A percentile compares a stretch with the other conserved stretches of the same genome.
Evolutionary conservation across 257 asterid genomes (phyloP).

Genomic region (Solanum phureja): DNA sequence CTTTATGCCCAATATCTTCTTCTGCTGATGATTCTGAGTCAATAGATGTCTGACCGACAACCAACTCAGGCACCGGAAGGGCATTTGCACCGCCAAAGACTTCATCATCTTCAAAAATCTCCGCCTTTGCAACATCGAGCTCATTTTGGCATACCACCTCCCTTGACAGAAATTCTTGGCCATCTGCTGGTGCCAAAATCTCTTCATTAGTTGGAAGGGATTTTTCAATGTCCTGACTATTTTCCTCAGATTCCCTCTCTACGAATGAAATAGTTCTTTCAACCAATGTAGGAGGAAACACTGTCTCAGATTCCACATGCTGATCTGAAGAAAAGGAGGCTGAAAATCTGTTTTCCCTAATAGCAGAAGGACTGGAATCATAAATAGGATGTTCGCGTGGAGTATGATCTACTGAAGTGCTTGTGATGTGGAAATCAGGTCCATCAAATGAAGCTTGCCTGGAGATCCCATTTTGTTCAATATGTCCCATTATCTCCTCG

Average conservation of each 20-base stretch:
- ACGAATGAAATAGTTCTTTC: slow-evolving; percentile 16
- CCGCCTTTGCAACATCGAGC: slow-evolving; percentile 2
- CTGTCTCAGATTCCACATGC: slow-evolving; percentile 35
- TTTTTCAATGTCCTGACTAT: slow-evolving; percentile 12
- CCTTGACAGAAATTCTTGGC: slow-evolving; percentile 5
- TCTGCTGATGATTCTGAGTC: slow-evolving; percentile 13
- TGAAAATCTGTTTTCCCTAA: slow-evolving; percentile 20
- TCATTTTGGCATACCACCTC: slow-evolving; percentile 16
- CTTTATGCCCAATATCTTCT: slow-evolving; percentile 10
- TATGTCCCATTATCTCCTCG: slow-evolving; percentile 16
- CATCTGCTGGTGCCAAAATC: slow-evolving; percentile 16
- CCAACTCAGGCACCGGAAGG: slow-evolving; percentile 5
- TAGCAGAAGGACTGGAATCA: slow-evolving; percentile 16
- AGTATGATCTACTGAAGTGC: slow-evolving; percentile 7
- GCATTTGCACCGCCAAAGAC: slow-evolving; percentile 8
- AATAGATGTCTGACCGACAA: not conserved
- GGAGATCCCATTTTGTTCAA: slow-evolving; percentile 20
- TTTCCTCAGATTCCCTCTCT: slow-evolving; percentile 26
- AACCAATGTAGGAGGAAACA: slow-evolving; percentile 11
- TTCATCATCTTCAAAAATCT: slow-evolving; percentile 15
- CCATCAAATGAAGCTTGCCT: slow-evolving; percentile 22
- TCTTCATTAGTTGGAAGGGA: slow-evolving; percentile 8
- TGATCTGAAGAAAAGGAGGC: slow-evolving; percentile 38
- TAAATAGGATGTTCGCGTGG: slow-evolving; percentile 11
- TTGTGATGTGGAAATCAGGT: slow-evolving; percentile 10